These are phyloP conservation scores for Tricholoma hemisulphureum DNA, from an alignment of 768 basidiomycete species.

Conservation along the genomic window DNA sequence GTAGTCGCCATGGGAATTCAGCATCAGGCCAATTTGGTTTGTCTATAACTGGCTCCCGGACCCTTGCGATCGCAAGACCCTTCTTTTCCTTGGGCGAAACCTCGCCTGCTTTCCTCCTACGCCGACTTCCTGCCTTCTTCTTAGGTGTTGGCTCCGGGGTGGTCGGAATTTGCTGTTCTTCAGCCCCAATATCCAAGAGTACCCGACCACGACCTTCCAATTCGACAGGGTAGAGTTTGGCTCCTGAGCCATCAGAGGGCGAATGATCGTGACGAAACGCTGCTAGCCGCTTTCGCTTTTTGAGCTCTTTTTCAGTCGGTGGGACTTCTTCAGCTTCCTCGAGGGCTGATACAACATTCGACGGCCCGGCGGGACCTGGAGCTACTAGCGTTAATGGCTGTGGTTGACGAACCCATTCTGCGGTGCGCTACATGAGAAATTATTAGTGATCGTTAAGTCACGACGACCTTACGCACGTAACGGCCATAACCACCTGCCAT, in stretches of 20 bases:
- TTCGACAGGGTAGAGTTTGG: conserved; percentile 59
- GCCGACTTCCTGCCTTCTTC: conserved; percentile 39
- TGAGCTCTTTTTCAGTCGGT: conserved; percentile 58
- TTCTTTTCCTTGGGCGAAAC: conserved; percentile 35
- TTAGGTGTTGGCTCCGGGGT: conserved; percentile 35
- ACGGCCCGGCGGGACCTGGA: conserved; percentile 40
- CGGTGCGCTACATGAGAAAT: conserved; percentile 44
- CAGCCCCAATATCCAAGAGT: conserved; percentile 54
- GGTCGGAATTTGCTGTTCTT: conserved; percentile 30
- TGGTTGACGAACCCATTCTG: conserved; percentile 61
- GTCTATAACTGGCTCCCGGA: conserved; percentile 35
- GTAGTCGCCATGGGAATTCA: conserved; percentile 75
- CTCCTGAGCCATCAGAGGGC: conserved; percentile 26
- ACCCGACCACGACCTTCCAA: conserved; percentile 71
- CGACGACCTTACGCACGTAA: conserved; percentile 50
- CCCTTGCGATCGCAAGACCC: conserved; percentile 17
- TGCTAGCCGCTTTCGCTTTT: conserved; percentile 64
- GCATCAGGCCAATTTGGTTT: conserved; percentile 77
- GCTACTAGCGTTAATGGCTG: conserved; percentile 45
- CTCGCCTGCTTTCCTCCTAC: conserved; percentile 51
- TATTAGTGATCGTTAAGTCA: not conserved
- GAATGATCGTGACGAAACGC: conserved; percentile 57
- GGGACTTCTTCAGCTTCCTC: conserved; percentile 41
- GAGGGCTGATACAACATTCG: conserved; percentile 40
- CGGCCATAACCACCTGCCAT: conserved; percentile 81